Percentiles rank a stretch among this genome's conserved stretches.
Conservation (phyloP, 169 alveolate genomes). For the Cryptosporidium parvum region DNA sequence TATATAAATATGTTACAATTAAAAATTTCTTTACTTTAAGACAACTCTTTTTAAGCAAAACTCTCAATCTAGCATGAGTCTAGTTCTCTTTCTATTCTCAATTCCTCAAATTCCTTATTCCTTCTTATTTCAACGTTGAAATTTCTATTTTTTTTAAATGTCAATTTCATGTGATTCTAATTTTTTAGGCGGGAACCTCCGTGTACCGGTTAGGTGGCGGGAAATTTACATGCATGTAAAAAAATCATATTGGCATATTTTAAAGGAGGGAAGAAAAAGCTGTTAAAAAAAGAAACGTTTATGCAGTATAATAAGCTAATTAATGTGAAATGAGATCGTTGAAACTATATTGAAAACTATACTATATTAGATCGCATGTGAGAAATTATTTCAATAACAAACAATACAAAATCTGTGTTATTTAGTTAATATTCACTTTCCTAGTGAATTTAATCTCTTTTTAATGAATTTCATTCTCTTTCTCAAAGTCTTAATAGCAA, state of each 20-base stretch:
- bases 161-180: neutral
- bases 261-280: too few relatives aligned
- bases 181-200: neutral
- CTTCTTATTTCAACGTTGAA: neutral
- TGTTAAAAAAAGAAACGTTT: too few relatives aligned
- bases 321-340: neutral
- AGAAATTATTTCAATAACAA: too few relatives aligned
- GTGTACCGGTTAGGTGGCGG: neutral
- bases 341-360: constrained; percentile 5
- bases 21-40: neutral
- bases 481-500: constrained; percentile 11
- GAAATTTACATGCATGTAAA: neutral
- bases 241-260: neutral
- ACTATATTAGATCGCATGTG: neutral
- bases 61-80: neutral
- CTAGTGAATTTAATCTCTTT: constrained; percentile 16
- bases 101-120: neutral
- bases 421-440: neutral
- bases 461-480: constrained; percentile 43
- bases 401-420: neutral
- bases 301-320: neutral
- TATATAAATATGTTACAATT: neutral
- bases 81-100: neutral
- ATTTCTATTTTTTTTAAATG: neutral
- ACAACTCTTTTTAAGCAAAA: neutral